These are phyloP conservation scores for Didymella segeticola DNA, from an alignment of 2,329 filamentous ascomycete species.

Conservation along the genomic window DNA sequence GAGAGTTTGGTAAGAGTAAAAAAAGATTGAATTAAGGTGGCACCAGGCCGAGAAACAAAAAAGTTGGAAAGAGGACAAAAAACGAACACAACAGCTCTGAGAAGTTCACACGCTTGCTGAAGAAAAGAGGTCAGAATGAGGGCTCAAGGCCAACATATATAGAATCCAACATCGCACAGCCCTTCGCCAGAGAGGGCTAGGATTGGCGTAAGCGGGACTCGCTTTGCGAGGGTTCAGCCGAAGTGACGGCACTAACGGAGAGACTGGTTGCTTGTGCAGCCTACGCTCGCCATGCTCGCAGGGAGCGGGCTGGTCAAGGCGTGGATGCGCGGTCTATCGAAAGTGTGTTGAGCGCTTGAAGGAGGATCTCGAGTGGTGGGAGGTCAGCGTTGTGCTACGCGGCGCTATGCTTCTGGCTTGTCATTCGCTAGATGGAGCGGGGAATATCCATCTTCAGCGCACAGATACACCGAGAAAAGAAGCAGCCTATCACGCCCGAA, in stretches of 20 bases:
- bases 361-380: conserved; percentile 42
- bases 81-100: conserved; percentile 58
- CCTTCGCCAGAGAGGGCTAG: conserved; percentile 26
- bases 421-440: conserved; percentile 35
- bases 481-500: conserved; percentile 29
- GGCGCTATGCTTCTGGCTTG: conserved; percentile 24
- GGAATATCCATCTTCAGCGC: conserved; percentile 29
- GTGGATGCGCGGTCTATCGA: conserved; percentile 47
- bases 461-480: conserved; percentile 39
- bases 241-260: conserved; percentile 38
- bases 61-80: conserved; percentile 50
- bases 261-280: conserved; percentile 46
- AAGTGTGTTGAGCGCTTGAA: conserved; percentile 45
- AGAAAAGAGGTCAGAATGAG: conserved; percentile 49
- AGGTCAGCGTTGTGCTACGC: conserved; percentile 35
- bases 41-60: conserved; percentile 58
- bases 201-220: conserved; percentile 24
- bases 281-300: conserved; percentile 33
- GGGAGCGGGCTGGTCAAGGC: conserved; percentile 36
- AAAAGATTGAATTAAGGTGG: conserved; percentile 46
- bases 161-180: conserved; percentile 32
- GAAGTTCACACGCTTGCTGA: conserved; percentile 60
- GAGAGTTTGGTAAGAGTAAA: conserved; percentile 46
- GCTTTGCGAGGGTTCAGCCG: conserved; percentile 32
- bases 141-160: conserved; percentile 44